Evolutionary conservation across 1,139 yeast species (phyloP).

Genomic region (Pneumocystis canis): DNA sequence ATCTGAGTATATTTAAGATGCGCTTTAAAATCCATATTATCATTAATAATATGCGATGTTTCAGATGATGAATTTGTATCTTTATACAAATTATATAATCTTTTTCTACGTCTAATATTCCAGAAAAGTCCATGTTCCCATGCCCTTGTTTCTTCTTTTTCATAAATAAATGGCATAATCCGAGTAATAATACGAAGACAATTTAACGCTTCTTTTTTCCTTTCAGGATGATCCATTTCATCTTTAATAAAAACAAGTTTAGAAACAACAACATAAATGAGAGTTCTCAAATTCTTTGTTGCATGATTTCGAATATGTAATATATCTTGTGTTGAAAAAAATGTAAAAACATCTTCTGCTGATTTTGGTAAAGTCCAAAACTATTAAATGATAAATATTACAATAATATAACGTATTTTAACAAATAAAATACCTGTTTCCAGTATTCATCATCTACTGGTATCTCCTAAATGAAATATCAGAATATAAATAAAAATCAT

Average conservation of each 20-base stretch:
- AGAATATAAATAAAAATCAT: neutral
- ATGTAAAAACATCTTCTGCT: conserved; percentile 41
- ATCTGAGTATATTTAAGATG: neutral
- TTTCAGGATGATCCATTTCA: conserved; percentile 17
- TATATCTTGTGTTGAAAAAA: conserved; percentile 45
- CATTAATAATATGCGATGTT: neutral
- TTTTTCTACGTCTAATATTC: conserved; percentile 22
- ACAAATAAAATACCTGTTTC: conserved; percentile 24
- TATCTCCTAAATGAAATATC: conserved; percentile 22
- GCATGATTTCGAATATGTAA: conserved; percentile 46
- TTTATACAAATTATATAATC: neutral
- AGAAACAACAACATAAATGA: conserved; percentile 33
- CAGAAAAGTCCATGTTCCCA: conserved; percentile 33
- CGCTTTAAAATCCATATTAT: neutral
- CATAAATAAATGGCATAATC: conserved; percentile 55
- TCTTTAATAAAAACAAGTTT: conserved; percentile 26
- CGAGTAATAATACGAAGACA: conserved; percentile 54
- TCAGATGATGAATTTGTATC: neutral
- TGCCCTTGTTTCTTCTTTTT: conserved; percentile 25
- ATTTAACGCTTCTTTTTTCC: conserved; percentile 32
- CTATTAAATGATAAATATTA: neutral
- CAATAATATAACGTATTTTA: conserved; percentile 7
- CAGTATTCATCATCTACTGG: conserved; percentile 40
- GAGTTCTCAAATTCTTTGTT: conserved; percentile 38
- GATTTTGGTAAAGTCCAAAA: conserved; percentile 35